Evolutionary conservation across 768 basidiomycete species (phyloP).

Genomic region (Lepiota venenata): DNA sequence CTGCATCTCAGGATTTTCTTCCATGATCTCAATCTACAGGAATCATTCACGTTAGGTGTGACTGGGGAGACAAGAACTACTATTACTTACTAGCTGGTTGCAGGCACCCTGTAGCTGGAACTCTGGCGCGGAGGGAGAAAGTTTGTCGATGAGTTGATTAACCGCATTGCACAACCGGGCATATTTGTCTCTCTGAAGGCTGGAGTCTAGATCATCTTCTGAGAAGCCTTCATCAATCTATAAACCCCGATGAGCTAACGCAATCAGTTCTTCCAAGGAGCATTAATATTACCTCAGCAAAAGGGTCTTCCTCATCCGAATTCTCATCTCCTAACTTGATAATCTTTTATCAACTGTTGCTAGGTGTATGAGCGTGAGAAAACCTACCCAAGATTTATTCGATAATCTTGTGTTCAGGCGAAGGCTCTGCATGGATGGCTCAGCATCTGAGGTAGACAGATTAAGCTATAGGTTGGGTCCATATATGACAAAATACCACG

Average conservation of each 20-base stretch:
- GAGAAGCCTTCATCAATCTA: constrained; percentile 93
- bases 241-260: background rate
- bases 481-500: constrained; percentile 12
- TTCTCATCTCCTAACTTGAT: constrained; percentile 75
- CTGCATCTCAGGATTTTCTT: constrained; percentile 83
- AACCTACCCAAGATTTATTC: constrained; percentile 82
- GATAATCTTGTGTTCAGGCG: constrained; percentile 86
- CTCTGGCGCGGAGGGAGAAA: constrained; percentile 78
- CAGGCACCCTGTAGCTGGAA: constrained; percentile 82
- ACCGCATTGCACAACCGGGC: constrained; percentile 82
- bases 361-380: no score
- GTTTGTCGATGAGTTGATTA: constrained; percentile 82
- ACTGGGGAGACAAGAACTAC: background rate
- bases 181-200: constrained; percentile 90
- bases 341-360: no score
- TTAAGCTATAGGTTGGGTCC: background rate
- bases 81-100: constrained; percentile 78
- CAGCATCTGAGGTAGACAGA: constrained; percentile 35
- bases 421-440: constrained; percentile 67
- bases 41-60: constrained; percentile 5
- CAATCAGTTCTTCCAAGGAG: background rate
- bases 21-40: constrained; percentile 68
- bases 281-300: constrained; percentile 67
- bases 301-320: constrained; percentile 92
- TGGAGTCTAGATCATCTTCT: constrained; percentile 89